Percentiles rank a stretch among this genome's conserved stretches.
phyloP scores from a whole-genome alignment of 306 rosid genomes.

The Medicago ruthenica region DNA sequence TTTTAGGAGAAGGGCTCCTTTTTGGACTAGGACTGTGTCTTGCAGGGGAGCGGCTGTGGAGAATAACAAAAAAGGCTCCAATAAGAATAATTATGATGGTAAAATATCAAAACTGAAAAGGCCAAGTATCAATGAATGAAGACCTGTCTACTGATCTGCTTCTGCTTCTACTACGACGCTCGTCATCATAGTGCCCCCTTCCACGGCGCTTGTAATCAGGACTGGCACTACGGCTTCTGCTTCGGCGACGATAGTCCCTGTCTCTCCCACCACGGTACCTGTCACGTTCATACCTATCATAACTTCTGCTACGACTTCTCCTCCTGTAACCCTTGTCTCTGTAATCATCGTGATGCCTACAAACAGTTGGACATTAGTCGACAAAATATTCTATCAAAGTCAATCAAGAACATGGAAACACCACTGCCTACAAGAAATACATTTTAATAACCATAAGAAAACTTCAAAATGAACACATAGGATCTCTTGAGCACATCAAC shows the following conservation, averaged over 20 bases:
- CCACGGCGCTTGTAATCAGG: slow-evolving; percentile 72
- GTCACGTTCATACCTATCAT: slow-evolving; percentile 69
- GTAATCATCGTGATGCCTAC: slow-evolving; percentile 68
- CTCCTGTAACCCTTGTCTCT: slow-evolving; percentile 63
- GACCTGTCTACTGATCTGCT: slow-evolving; percentile 79
- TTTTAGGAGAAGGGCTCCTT: slow-evolving; percentile 59
- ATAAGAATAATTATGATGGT: background rate
- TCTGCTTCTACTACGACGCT: slow-evolving; percentile 58
- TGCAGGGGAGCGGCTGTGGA: slow-evolving; percentile 67
- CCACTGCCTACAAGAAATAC: slow-evolving; percentile 5
- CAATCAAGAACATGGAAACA: background rate
- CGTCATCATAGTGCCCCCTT: slow-evolving; percentile 69
- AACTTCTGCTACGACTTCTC: slow-evolving; percentile 81
- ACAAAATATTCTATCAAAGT: background rate
- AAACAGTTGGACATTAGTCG: background rate
- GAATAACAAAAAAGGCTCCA: slow-evolving; percentile 8
- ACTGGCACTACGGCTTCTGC: slow-evolving; percentile 78
- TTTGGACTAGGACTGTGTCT: slow-evolving; percentile 63
- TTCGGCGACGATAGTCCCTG: slow-evolving; percentile 57
- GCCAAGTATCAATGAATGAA: background rate
- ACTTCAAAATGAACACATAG: slow-evolving; percentile 5
- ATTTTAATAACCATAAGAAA: background rate
- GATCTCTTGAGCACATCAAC: background rate
- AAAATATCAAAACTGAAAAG: background rate
- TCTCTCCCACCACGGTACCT: slow-evolving; percentile 70